Conservation (phyloP, 2,329 filamentous ascomycete genomes). For the Pochonia chlamydosporia region DNA sequence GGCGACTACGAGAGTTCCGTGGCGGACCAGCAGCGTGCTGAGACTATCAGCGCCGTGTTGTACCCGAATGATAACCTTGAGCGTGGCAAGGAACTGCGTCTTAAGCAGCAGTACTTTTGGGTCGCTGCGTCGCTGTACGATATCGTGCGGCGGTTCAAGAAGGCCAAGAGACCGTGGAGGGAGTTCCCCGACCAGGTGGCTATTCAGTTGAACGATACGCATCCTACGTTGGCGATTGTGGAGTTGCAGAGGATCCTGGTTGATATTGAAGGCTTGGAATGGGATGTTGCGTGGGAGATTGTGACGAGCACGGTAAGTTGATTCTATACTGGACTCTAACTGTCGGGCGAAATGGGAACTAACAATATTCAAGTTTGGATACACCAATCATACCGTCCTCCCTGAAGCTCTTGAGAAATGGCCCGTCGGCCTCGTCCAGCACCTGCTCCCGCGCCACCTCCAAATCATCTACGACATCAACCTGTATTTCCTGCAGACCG, state of each 20-base stretch:
- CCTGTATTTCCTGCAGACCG: slow-evolving; percentile 81
- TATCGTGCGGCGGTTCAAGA: slow-evolving; percentile 97
- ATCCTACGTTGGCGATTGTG: slow-evolving; percentile 92
- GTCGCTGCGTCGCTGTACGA: slow-evolving; percentile 94
- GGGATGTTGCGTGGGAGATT: slow-evolving; percentile 87
- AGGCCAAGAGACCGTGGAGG: slow-evolving; percentile 82
- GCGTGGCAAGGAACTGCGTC: slow-evolving; percentile 87
- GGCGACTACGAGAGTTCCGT: slow-evolving; percentile 98
- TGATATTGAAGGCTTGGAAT: slow-evolving; percentile 84
- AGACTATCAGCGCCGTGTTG: slow-evolving; percentile 94
- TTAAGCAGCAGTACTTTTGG: slow-evolving; percentile 99
- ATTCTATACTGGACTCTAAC: slow-evolving; percentile 4
- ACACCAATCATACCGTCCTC: slow-evolving; percentile 97
- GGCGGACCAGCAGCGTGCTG: slow-evolving; percentile 95
- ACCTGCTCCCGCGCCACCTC: slow-evolving; percentile 86
- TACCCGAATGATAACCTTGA: slow-evolving; percentile 98
- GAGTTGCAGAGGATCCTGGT: slow-evolving; percentile 90
- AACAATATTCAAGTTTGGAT: slow-evolving; percentile 63
- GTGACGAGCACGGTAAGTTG: slow-evolving; percentile 58
- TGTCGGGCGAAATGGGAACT: slow-evolving; percentile 3
- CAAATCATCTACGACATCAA: slow-evolving; percentile 99
- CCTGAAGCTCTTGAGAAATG: slow-evolving; percentile 97
- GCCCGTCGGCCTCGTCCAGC: slow-evolving; percentile 88
- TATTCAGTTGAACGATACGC: slow-evolving; percentile 97
- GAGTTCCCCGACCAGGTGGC: slow-evolving; percentile 93